Conservation (phyloP, 345 rosid genomes). For the Erucastrum elatum region DNA sequence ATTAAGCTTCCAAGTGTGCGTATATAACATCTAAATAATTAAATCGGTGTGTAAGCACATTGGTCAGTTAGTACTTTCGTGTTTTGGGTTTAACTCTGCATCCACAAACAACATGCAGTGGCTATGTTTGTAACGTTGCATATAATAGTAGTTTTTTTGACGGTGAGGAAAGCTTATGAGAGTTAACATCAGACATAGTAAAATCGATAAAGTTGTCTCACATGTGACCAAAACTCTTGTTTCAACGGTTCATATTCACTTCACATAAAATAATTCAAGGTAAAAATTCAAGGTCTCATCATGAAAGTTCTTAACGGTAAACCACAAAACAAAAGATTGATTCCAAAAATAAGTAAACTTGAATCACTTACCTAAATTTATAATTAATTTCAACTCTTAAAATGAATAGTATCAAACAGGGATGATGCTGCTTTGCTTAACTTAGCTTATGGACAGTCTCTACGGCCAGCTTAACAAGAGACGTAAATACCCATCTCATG, state of each 20-base stretch:
- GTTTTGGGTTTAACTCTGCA: not conserved
- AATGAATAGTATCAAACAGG: not conserved
- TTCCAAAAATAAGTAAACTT: not conserved
- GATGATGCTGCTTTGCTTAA: not conserved
- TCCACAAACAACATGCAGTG: not conserved
- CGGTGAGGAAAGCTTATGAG: slow-evolving; percentile 13
- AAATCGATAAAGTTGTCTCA: slow-evolving; percentile 17
- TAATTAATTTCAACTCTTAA: slow-evolving; percentile 1
- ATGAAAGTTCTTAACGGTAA: not conserved
- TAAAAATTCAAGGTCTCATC: slow-evolving; percentile 1
- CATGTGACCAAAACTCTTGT: slow-evolving; percentile 9
- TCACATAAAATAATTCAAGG: not conserved
- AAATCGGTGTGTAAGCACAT: not conserved
- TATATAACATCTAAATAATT: not conserved
- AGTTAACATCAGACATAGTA: slow-evolving; percentile 3
- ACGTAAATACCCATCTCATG: slow-evolving; percentile 30
- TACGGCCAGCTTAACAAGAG: slow-evolving; percentile 21
- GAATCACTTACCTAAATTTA: not conserved
- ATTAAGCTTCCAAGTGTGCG: not conserved
- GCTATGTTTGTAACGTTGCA: slow-evolving; percentile 13
- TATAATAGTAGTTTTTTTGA: not conserved
- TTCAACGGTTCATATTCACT: slow-evolving; percentile 20
- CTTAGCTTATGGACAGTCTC: slow-evolving; percentile 32
- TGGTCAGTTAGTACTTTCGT: not conserved
- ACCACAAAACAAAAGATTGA: not conserved